Evolutionary conservation across 352 stramenopile species (phyloP).

Genomic region (Globisporangium cederbergense): DNA sequence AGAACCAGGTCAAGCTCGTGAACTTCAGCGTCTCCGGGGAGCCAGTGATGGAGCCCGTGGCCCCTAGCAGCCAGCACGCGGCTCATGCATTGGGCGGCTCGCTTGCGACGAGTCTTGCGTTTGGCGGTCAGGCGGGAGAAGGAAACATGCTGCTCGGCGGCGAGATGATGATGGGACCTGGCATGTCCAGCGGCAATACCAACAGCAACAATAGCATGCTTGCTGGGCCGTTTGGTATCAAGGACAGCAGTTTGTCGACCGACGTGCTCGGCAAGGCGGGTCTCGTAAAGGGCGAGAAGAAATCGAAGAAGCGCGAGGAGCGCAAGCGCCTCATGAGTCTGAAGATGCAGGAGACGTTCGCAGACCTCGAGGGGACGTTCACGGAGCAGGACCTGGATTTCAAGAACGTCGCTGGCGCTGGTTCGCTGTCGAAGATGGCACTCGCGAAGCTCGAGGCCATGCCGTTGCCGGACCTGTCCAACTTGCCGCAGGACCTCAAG

Average conservation of each 20-base stretch:
- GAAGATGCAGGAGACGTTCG: constrained; percentile 70
- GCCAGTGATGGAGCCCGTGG: constrained; percentile 11
- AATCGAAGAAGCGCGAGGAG: constrained; percentile 60
- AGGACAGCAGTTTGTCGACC: constrained; percentile 18
- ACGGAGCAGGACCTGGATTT: constrained; percentile 67
- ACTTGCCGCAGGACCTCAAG: constrained; percentile 74
- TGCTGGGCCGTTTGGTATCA: constrained; percentile 22
- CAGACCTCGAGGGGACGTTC: constrained; percentile 58
- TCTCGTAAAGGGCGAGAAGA: constrained; percentile 44
- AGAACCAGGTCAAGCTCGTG: constrained; percentile 79
- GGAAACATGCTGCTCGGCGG: constrained; percentile 1
- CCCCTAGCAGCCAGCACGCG: constrained; percentile 17
- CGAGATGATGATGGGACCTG: constrained; percentile 1
- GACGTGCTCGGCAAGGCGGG: constrained; percentile 6
- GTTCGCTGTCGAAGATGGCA: constrained; percentile 57
- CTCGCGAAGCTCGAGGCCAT: constrained; percentile 67
- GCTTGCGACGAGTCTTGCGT: constrained; percentile 52
- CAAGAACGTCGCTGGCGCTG: constrained; percentile 46
- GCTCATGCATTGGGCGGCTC: constrained; percentile 31
- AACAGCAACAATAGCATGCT: constrained; percentile 22
- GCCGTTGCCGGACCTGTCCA: constrained; percentile 66
- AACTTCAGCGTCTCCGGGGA: constrained; percentile 71
- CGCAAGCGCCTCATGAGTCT: constrained; percentile 58
- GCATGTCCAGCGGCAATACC: background rate
- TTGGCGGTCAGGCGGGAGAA: constrained; percentile 34